A percentile compares a stretch with the other conserved stretches of the same genome.
Conservation (phyloP, 139 green algal species). For the Auxenochlorella pyrenoidosa region DNA sequence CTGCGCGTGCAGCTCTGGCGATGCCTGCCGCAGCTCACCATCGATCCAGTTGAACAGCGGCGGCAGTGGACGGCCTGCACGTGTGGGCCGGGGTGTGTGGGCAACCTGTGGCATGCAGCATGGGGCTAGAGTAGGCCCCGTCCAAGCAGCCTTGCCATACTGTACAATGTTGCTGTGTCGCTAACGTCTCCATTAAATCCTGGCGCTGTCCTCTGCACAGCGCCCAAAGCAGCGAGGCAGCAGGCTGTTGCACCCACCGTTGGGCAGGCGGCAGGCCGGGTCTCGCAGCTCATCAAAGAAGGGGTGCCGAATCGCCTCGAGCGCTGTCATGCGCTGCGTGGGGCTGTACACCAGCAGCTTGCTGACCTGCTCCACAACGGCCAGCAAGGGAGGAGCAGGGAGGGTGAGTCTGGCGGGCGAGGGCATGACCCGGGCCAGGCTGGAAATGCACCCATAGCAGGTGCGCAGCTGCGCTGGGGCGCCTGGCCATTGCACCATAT, state of each 20-base stretch:
- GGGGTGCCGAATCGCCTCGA: conserved; percentile 87
- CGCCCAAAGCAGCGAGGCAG: background rate
- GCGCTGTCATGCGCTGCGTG: conserved; percentile 72
- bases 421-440: too few species aligned
- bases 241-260: conserved; percentile 58
- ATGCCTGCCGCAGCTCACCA: conserved; percentile 69
- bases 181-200: background rate
- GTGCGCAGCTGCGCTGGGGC: too few species aligned
- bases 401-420: background rate
- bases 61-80: conserved; percentile 80
- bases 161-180: too few species aligned
- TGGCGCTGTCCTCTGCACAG: background rate
- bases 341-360: conserved; percentile 96
- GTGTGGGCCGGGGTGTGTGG: background rate
- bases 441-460: too few species aligned
- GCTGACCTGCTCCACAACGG: conserved; percentile 85
- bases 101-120: background rate
- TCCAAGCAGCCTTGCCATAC: too few species aligned
- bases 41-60: conserved; percentile 93
- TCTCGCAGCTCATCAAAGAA: conserved; percentile 98
- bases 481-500: too few species aligned
- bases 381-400: conserved; percentile 75
- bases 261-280: conserved; percentile 81
- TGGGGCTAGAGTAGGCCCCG: too few species aligned
- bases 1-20: conserved; percentile 6